A percentile compares a stretch with the other conserved stretches of the same genome.
These are phyloP conservation scores for Phylloporus arenicola DNA, from an alignment of 768 basidiomycete genomes.

Conservation along the genomic window DNA sequence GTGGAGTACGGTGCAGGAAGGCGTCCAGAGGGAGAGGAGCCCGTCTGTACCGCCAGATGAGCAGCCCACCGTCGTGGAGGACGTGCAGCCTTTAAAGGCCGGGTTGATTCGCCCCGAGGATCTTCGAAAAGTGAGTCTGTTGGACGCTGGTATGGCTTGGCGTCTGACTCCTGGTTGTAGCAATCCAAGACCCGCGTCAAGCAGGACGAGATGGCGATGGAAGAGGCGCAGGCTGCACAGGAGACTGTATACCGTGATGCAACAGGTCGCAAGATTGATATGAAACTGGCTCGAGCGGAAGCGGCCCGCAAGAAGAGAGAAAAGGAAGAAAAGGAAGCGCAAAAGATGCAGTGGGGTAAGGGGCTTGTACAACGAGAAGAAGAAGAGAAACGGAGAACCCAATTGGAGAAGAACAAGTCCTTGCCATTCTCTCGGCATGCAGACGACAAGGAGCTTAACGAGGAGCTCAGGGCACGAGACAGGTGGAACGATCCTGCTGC, in stretches of 20 bases:
- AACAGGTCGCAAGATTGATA: constrained; percentile 82
- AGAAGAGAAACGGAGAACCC: constrained; percentile 55
- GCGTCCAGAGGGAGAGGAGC: constrained; percentile 40
- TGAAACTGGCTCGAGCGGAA: constrained; percentile 79
- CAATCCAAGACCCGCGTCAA: constrained; percentile 38
- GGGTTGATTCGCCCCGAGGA: constrained; percentile 77
- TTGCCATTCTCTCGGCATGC: constrained; percentile 70
- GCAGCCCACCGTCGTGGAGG: constrained; percentile 56
- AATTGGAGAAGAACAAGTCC: constrained; percentile 63
- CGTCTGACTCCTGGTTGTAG: constrained; percentile 7
- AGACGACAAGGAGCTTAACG: constrained; percentile 84
- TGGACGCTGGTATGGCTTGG: not conserved
- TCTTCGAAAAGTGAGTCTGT: constrained; percentile 49
- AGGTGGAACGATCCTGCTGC: constrained; percentile 99
- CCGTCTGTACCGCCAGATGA: constrained; percentile 61
- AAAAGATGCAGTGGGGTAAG: constrained; percentile 98
- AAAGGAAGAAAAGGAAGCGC: constrained; percentile 77
- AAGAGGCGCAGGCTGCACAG: constrained; percentile 58
- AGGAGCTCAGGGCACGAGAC: constrained; percentile 72
- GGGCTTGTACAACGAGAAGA: constrained; percentile 88
- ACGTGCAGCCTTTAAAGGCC: constrained; percentile 49
- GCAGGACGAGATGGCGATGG: constrained; percentile 34
- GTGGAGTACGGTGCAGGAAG: constrained; percentile 66
- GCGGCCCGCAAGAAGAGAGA: constrained; percentile 77
- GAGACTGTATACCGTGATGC: constrained; percentile 95